Evolutionary conservation across 192 early-diverging fungal species (phyloP).

Genomic region (Haplosporangium gracile): DNA sequence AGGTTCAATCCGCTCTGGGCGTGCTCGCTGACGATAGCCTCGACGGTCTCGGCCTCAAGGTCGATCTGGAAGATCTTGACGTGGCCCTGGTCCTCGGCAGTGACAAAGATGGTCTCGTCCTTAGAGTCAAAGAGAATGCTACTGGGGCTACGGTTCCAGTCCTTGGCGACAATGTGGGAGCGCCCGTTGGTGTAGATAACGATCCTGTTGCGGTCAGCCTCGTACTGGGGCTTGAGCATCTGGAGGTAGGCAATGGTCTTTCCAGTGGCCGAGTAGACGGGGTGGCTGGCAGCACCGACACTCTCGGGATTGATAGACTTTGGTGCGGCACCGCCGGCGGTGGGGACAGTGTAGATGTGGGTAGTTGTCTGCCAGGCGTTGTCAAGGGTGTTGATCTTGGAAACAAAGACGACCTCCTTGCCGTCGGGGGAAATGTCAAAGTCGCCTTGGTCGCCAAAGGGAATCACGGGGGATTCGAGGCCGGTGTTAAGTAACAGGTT

Average conservation of each 20-base stretch:
- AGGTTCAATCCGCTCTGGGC: conserved; percentile 59
- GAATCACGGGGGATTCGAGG: conserved; percentile 64
- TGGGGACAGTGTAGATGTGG: conserved; percentile 75
- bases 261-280: conserved; percentile 76
- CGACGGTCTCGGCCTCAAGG: conserved; percentile 60
- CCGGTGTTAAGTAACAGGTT: conserved; percentile 66
- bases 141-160: conserved; percentile 76
- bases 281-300: conserved; percentile 72
- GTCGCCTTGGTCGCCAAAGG: conserved; percentile 69
- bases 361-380: conserved; percentile 85
- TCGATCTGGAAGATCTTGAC: conserved; percentile 75
- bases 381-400: conserved; percentile 71
- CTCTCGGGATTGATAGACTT: conserved; percentile 60
- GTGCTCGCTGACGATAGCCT: conserved; percentile 63
- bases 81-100: conserved; percentile 76
- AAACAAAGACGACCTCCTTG: conserved; percentile 74
- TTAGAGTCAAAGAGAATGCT: conserved; percentile 73
- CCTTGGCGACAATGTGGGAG: conserved; percentile 58
- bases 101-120: conserved; percentile 65
- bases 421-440: conserved; percentile 80
- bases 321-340: conserved; percentile 60
- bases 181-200: conserved; percentile 62
- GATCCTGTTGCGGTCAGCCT: conserved; percentile 83
- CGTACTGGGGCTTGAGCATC: conserved; percentile 78
- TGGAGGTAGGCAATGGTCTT: conserved; percentile 78